Percentiles rank a stretch among this genome's conserved stretches.
These are phyloP conservation scores for Starmerella riodocensis DNA, from an alignment of 805 yeast genomes.

Conservation along the genomic window DNA sequence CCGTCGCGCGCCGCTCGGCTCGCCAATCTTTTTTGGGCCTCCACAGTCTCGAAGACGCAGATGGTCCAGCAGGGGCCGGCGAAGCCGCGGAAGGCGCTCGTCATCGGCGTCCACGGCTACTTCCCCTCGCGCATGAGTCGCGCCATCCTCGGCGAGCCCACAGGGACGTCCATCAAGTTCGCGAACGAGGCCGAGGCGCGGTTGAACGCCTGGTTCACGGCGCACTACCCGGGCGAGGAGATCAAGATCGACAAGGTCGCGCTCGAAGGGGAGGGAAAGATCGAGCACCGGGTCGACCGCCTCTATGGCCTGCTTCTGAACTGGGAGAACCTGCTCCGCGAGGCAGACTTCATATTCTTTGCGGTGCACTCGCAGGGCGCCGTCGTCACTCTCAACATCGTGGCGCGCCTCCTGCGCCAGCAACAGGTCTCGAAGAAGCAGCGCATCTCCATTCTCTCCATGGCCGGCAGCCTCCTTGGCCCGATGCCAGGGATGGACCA, in stretches of 20 bases:
- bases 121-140: conserved; percentile 80
- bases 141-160: conserved; percentile 85
- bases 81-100: conserved; percentile 35
- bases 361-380: conserved; percentile 96
- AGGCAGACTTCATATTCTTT: conserved; percentile 75
- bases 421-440: conserved; percentile 35
- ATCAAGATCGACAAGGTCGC: conserved; percentile 78
- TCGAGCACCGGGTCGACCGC: conserved; percentile 70
- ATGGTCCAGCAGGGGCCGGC: not conserved
- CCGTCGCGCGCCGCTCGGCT: conserved; percentile 21
- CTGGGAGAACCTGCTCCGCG: conserved; percentile 43
- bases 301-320: conserved; percentile 59
- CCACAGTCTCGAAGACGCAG: conserved; percentile 12
- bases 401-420: conserved; percentile 58
- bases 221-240: conserved; percentile 27
- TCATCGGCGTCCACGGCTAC: conserved; percentile 92
- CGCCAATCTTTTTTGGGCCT: conserved; percentile 21
- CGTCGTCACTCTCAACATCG: conserved; percentile 70
- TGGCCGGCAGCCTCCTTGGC: conserved; percentile 94
- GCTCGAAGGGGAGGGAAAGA: conserved; percentile 83
- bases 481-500: conserved; percentile 88
- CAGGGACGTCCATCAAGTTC: conserved; percentile 85
- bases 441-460: conserved; percentile 61
- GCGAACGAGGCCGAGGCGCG: conserved; percentile 81
- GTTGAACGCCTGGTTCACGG: conserved; percentile 49